These are phyloP conservation scores for Dunaliella primolecta DNA, from an alignment of 139 green algal genomes.

Conservation along the genomic window DNA sequence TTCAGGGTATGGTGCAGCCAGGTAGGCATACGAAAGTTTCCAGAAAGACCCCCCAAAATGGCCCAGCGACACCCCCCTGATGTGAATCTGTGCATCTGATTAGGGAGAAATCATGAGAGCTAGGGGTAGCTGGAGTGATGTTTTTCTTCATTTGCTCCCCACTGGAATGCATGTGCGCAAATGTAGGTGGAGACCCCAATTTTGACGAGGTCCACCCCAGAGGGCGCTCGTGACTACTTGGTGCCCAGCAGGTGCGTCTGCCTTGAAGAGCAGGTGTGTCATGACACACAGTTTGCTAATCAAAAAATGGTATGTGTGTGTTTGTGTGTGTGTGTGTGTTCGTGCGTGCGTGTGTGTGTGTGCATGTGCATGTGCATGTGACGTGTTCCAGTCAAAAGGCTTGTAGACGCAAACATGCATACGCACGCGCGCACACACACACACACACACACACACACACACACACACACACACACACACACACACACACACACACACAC, in stretches of 20 bases:
- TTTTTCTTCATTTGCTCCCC: too few relatives aligned
- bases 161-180: too few relatives aligned
- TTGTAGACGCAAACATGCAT: not conserved
- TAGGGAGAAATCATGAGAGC: too few relatives aligned
- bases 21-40: too few relatives aligned
- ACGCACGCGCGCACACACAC: not conserved
- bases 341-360: not conserved
- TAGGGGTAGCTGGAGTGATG: too few relatives aligned
- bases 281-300: not conserved
- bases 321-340: not conserved
- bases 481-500: not conserved
- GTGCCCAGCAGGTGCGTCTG: slow-evolving; percentile 68
- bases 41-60: too few relatives aligned
- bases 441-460: too few relatives aligned
- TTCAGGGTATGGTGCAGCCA: too few relatives aligned
- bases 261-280: not conserved
- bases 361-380: not conserved
- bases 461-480: not conserved
- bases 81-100: too few relatives aligned
- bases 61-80: too few relatives aligned
- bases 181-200: slow-evolving; percentile 96
- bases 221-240: slow-evolving; percentile 96
- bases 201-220: slow-evolving; percentile 90
- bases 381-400: too few relatives aligned
- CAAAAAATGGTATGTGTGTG: not conserved